Evolutionary conservation across 2,329 filamentous ascomycete species (phyloP).

Genomic region (Nigrograna mackinnonii): DNA sequence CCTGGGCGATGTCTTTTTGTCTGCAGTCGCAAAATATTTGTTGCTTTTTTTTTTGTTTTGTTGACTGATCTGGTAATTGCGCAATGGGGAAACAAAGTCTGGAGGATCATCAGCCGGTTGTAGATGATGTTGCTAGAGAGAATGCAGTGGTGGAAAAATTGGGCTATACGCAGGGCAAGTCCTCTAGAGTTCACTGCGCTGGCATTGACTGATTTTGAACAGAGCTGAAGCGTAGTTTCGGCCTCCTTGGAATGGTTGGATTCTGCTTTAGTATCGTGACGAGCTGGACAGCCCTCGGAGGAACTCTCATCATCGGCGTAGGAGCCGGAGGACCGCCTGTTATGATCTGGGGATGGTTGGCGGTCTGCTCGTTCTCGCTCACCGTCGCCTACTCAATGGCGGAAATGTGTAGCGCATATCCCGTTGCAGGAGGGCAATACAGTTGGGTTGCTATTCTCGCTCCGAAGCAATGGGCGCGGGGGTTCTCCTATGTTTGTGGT

Average conservation of each 20-base stretch:
- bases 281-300: constrained; percentile 60
- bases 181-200: background rate
- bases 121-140: constrained; percentile 29
- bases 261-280: constrained; percentile 64
- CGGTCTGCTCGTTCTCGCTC: constrained; percentile 54
- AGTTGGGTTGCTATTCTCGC: constrained; percentile 62
- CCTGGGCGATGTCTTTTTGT: too few relatives aligned
- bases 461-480: constrained; percentile 44
- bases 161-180: constrained; percentile 44
- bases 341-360: constrained; percentile 63
- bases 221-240: constrained; percentile 62
- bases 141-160: constrained; percentile 45
- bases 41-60: too few relatives aligned
- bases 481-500: constrained; percentile 43
- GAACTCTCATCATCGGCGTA: constrained; percentile 60
- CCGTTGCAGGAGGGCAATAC: constrained; percentile 61
- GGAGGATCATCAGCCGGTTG: constrained; percentile 22
- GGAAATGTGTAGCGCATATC: constrained; percentile 61
- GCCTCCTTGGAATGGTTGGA: constrained; percentile 60
- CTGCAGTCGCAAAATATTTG: too few relatives aligned
- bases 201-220: constrained; percentile 1
- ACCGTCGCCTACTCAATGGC: constrained; percentile 62
- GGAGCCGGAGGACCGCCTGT: constrained; percentile 60
- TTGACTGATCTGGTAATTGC: too few relatives aligned
- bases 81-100: too few relatives aligned